These are phyloP conservation scores for Russula lepida DNA, from an alignment of 768 basidiomycete species.

Conservation along the genomic window DNA sequence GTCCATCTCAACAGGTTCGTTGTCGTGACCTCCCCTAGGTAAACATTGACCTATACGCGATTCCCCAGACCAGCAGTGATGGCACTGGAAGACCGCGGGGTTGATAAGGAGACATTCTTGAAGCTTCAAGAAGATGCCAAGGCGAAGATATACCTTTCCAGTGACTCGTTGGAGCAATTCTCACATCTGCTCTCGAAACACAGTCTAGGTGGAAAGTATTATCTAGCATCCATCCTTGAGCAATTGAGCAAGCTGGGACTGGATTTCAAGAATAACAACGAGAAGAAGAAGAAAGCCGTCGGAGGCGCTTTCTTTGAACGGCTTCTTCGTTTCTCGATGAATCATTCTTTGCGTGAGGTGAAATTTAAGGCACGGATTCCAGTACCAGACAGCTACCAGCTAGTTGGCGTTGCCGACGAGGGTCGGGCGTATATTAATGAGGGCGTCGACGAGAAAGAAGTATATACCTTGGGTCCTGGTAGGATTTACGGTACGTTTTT, in stretches of 20 bases:
- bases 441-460: not conserved
- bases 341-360: slow-evolving; percentile 60
- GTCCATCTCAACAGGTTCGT: slow-evolving; percentile 67
- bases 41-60: not conserved
- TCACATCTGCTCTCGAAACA: slow-evolving; percentile 41
- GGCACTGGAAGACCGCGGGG: slow-evolving; percentile 71
- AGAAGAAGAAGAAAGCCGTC: slow-evolving; percentile 30
- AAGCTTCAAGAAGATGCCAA: slow-evolving; percentile 54
- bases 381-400: slow-evolving; percentile 54
- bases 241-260: slow-evolving; percentile 42
- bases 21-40: not conserved
- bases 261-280: slow-evolving; percentile 34
- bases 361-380: slow-evolving; percentile 71
- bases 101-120: slow-evolving; percentile 48
- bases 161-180: slow-evolving; percentile 47
- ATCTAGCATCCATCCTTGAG: slow-evolving; percentile 43
- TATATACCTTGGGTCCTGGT: slow-evolving; percentile 6
- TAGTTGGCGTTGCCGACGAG: slow-evolving; percentile 82
- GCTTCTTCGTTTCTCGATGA: slow-evolving; percentile 51
- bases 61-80: slow-evolving; percentile 56
- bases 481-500: slow-evolving; percentile 10
- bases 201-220: slow-evolving; percentile 38
- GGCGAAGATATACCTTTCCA: slow-evolving; percentile 47
- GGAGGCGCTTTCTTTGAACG: slow-evolving; percentile 50
- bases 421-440: slow-evolving; percentile 30